Base-by-base conservation (phyloP, 352 stramenopile species). In the Phytopythium oedochilum region DNA sequence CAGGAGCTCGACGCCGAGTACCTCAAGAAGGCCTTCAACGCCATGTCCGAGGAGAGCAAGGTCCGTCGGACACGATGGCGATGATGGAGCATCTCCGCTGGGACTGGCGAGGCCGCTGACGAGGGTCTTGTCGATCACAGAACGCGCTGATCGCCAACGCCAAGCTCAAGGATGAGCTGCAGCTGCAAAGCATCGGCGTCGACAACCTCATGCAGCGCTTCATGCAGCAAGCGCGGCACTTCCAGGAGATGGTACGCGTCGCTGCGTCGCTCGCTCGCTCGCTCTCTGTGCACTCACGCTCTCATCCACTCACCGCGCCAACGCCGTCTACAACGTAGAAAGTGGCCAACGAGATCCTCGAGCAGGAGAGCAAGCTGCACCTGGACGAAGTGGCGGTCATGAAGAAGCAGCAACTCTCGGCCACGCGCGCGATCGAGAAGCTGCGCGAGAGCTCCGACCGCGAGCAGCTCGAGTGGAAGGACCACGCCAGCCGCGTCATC, bases 11-110 rank as follows among this genome's bases (percentile, higher is more conserved):
- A 89, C 49, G 78, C 76, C 34, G 75, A 91, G 32, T 89, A 91
- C 38, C 70, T 90, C 22, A 87, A 90, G 70, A 88, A 88, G 40
- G 81, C 81, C 15, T 91, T 89, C 53, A 84, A 91, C 40, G 81
- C 75, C 26, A 89, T 91, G 81, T 88, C 81, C 2, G 78, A 88
- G 52, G 81, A 89, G 55, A 91, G 81, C 75, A 91, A 91, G 53
- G 77, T 84, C 34, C 15, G 50, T 45, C 10, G n/a, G n/a, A n/a
- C n/a, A n/a, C n/a, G n/a, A n/a, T n/a, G n/a, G n/a, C n/a, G n/a
- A n/a, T n/a, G n/a, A n/a, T n/a, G n/a, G n/a, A n/a, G n/a, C n/a
- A n/a, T n/a, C n/a, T n/a, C n/a, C n/a, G n/a, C n/a, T n/a, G n/a
- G n/a, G n/a, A n/a, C n/a, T n/a, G n/a, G n/a, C n/a, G n/a, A n/a